Conservation (phyloP, 2,329 filamentous ascomycete genomes). For the Berkeleyomyces rouxiae region DNA sequence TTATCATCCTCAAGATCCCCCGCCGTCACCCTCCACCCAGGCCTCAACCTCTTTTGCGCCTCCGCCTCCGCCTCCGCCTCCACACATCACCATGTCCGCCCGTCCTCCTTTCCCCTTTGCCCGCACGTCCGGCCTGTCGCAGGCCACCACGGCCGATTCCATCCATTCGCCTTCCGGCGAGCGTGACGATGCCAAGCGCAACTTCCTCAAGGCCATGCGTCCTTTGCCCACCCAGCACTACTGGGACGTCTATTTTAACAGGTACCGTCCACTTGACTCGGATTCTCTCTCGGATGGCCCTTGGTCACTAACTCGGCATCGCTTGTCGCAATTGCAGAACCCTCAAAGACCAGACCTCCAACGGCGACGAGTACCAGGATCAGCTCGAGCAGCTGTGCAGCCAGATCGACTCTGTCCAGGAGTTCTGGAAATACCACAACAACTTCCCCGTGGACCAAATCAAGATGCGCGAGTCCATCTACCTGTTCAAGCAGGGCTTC, state of each 20-base stretch:
- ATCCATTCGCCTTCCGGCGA: slow-evolving; percentile 52
- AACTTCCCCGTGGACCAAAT: slow-evolving; percentile 63
- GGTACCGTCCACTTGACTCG: slow-evolving; percentile 21
- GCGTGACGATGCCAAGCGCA: slow-evolving; percentile 67
- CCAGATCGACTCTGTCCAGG: slow-evolving; percentile 64
- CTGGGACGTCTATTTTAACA: slow-evolving; percentile 57
- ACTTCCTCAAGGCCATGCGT: slow-evolving; percentile 59
- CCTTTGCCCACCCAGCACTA: slow-evolving; percentile 64
- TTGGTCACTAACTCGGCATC: background rate
- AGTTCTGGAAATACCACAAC: slow-evolving; percentile 72
- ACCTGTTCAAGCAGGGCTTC: slow-evolving; percentile 66
- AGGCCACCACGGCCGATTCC: slow-evolving; percentile 42
- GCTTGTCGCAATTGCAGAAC: slow-evolving; percentile 20
- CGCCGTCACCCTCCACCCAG: slow-evolving; percentile 3
- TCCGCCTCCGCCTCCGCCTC: background rate
- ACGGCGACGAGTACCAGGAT: slow-evolving; percentile 31
- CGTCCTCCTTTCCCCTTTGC: slow-evolving; percentile 44
- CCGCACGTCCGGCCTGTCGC: slow-evolving; percentile 44
- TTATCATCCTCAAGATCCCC: background rate
- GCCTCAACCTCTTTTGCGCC: background rate
- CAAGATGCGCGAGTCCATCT: slow-evolving; percentile 60
- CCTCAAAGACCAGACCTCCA: slow-evolving; percentile 28
- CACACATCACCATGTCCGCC: slow-evolving; percentile 31
- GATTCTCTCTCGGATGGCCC: slow-evolving; percentile 14
- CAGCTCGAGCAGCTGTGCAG: slow-evolving; percentile 45